Evolutionary conservation across 768 basidiomycete genomes (phyloP).

Genomic region (Lactifluus volemus): DNA sequence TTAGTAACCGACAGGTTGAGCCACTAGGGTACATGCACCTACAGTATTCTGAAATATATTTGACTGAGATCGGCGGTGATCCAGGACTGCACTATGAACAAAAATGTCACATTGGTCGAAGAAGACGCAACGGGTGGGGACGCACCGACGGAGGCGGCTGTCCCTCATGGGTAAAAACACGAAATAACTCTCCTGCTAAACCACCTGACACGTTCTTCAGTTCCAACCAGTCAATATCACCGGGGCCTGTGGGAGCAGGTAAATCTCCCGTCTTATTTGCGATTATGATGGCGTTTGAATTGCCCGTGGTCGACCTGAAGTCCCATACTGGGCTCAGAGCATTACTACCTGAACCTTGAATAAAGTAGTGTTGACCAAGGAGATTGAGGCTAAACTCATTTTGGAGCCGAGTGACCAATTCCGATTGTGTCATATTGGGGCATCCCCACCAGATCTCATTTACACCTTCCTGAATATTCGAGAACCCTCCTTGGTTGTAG

Average conservation of each 20-base stretch:
- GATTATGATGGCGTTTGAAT: constrained; percentile 5
- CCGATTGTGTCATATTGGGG: background rate
- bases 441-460: background rate
- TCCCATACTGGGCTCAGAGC: constrained; percentile 3
- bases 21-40: background rate
- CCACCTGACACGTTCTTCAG: background rate
- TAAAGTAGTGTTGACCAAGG: constrained; percentile 14
- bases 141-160: constrained; percentile 11
- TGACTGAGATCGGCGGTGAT: background rate
- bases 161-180: constrained; percentile 9
- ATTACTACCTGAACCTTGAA: background rate
- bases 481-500: background rate
- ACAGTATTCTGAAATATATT: constrained; percentile 17
- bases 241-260: background rate
- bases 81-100: constrained; percentile 8
- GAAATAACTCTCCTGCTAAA: constrained; percentile 5
- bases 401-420: background rate
- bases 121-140: background rate
- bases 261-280: background rate
- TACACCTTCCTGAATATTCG: background rate
- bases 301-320: constrained; percentile 3
- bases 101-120: background rate
- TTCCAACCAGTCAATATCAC: constrained; percentile 13
- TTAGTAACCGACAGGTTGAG: background rate
- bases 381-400: background rate